Percentiles rank a stretch among this genome's conserved stretches.
Evolutionary conservation across 2,329 filamentous ascomycete species (phyloP).

Genomic region (Phialemonium atrogriseum): DNA sequence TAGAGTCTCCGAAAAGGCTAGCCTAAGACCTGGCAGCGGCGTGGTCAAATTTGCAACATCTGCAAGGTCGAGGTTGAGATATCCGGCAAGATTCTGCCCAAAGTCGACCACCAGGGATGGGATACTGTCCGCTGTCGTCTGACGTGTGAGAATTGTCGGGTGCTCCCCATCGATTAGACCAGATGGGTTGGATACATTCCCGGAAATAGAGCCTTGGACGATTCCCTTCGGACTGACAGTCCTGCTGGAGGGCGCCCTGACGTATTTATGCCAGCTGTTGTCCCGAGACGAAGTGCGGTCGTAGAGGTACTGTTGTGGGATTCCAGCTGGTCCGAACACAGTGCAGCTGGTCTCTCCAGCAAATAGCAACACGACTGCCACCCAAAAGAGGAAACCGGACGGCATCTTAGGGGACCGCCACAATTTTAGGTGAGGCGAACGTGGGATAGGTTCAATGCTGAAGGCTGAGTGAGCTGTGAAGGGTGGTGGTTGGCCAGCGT

Average conservation of each 20-base stretch:
- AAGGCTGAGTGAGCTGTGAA: too few species aligned
- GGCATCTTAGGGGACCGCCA: too few species aligned
- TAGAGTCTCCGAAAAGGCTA: conserved; percentile 41
- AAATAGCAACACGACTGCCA: too few species aligned
- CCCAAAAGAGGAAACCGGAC: too few species aligned
- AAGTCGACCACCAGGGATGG: conserved; percentile 40
- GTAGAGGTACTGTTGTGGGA: too few species aligned
- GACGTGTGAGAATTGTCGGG: conserved; percentile 23
- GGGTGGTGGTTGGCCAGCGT: too few species aligned
- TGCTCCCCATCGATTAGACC: conserved; percentile 20
- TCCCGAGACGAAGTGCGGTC: not conserved
- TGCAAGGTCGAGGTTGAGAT: conserved; percentile 32
- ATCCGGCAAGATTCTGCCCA: conserved; percentile 37
- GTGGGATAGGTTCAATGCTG: too few species aligned
- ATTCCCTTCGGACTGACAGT: conserved; percentile 5
- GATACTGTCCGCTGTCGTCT: conserved; percentile 7
- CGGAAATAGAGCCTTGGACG: conserved; percentile 11
- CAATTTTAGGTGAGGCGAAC: too few species aligned
- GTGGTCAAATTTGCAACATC: conserved; percentile 18
- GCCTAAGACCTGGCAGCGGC: conserved; percentile 28
- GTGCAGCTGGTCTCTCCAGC: too few species aligned
- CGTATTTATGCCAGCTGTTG: conserved; percentile 9
- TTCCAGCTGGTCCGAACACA: too few species aligned
- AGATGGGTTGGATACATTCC: conserved; percentile 28
- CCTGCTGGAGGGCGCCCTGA: conserved; percentile 6